These are phyloP conservation scores for Phaseolus lunatus DNA, from an alignment of 306 rosid species.

Conservation along the genomic window DNA sequence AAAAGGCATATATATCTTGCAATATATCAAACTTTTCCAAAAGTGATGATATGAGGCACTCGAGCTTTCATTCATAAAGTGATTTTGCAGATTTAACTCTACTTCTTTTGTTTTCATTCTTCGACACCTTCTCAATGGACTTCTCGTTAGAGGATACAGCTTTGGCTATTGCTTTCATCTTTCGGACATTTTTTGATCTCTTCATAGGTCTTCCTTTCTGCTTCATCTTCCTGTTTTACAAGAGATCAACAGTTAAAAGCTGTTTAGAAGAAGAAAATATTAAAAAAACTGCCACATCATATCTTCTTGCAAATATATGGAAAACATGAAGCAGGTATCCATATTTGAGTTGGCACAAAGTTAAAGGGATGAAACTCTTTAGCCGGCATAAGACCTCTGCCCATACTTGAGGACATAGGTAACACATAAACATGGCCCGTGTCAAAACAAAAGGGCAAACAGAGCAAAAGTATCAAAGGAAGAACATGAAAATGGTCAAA, in stretches of 20 bases:
- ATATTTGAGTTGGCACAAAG: not conserved
- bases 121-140: slow-evolving; percentile 58
- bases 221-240: slow-evolving; percentile 68
- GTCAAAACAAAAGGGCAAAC: slow-evolving; percentile 2
- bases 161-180: slow-evolving; percentile 69
- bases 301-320: slow-evolving; percentile 20
- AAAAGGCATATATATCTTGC: not conserved
- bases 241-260: slow-evolving; percentile 33
- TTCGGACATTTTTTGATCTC: slow-evolving; percentile 79
- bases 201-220: slow-evolving; percentile 86
- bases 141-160: slow-evolving; percentile 71
- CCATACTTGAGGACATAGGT: not conserved
- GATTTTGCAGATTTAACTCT: slow-evolving; percentile 80
- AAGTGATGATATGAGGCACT: slow-evolving; percentile 3
- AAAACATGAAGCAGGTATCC: slow-evolving; percentile 9
- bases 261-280: slow-evolving; percentile 6
- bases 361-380: not conserved
- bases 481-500: too few species aligned
- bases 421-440: not conserved
- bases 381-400: not conserved
- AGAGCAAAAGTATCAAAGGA: slow-evolving; percentile 11
- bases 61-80: slow-evolving; percentile 66
- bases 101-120: slow-evolving; percentile 67
- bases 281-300: not conserved
- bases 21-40: slow-evolving; percentile 28